Conservation (phyloP, 2,329 filamentous ascomycete species). For the Pseudopithomyces maydicus region DNA sequence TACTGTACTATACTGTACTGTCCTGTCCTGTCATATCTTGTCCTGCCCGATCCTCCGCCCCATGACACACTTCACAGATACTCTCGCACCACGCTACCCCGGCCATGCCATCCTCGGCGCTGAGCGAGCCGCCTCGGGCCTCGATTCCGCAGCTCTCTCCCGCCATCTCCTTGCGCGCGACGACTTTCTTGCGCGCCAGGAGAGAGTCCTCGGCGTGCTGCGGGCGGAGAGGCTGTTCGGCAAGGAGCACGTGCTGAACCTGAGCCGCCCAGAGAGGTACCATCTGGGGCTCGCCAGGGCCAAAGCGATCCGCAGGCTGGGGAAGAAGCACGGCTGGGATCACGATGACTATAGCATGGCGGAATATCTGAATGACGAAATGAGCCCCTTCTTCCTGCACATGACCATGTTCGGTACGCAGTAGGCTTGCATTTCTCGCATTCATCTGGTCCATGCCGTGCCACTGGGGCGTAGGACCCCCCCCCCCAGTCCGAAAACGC, state of each 20-base stretch:
- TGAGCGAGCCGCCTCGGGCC: slow-evolving; percentile 52
- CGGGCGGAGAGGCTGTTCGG: slow-evolving; percentile 55
- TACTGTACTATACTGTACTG: too few species aligned
- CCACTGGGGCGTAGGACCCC: slow-evolving; percentile 19
- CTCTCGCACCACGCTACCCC: slow-evolving; percentile 53
- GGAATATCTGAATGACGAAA: slow-evolving; percentile 59
- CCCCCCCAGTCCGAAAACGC: slow-evolving; percentile 12
- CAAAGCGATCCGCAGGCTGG: slow-evolving; percentile 55
- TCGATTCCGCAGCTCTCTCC: slow-evolving; percentile 52
- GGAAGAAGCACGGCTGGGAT: slow-evolving; percentile 54
- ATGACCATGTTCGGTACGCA: slow-evolving; percentile 55
- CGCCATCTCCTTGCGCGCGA: slow-evolving; percentile 53
- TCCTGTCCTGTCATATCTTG: too few species aligned
- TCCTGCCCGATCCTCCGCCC: too few species aligned
- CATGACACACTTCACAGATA: slow-evolving; percentile 19
- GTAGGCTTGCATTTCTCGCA: slow-evolving; percentile 6
- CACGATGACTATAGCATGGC: slow-evolving; percentile 58
- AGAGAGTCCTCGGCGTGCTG: slow-evolving; percentile 52
- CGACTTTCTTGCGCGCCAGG: slow-evolving; percentile 55
- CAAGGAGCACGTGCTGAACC: slow-evolving; percentile 57
- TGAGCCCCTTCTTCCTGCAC: slow-evolving; percentile 59
- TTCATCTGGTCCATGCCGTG: slow-evolving; percentile 9
- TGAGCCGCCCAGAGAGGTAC: slow-evolving; percentile 58
- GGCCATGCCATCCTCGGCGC: slow-evolving; percentile 53
- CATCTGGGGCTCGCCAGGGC: slow-evolving; percentile 58